Evolutionary conservation across 805 yeast genomes (phyloP).

Genomic region (Pichia phayaonensis): DNA sequence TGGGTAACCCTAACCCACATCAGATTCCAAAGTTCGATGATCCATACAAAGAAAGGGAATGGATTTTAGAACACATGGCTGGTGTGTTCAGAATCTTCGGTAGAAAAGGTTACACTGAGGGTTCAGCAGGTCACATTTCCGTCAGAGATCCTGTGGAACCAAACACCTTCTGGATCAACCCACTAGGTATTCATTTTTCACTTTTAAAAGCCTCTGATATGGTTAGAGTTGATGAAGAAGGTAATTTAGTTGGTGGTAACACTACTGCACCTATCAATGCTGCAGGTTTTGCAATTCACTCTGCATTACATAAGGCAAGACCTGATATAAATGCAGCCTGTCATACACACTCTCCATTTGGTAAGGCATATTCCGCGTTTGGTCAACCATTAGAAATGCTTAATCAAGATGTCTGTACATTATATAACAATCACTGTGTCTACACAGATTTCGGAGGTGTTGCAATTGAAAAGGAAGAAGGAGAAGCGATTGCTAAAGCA

Average conservation of each 20-base stretch:
- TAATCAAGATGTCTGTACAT: slow-evolving; percentile 67
- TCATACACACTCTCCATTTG: slow-evolving; percentile 59
- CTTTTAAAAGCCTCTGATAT: slow-evolving; percentile 52
- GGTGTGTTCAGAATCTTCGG: slow-evolving; percentile 80
- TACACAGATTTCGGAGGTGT: slow-evolving; percentile 72
- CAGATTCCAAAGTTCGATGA: slow-evolving; percentile 46
- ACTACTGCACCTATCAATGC: slow-evolving; percentile 43
- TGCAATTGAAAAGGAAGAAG: slow-evolving; percentile 61
- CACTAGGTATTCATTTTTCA: slow-evolving; percentile 71
- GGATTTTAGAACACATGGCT: slow-evolving; percentile 68
- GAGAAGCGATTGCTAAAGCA: slow-evolving; percentile 51
- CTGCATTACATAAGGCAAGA: slow-evolving; percentile 57
- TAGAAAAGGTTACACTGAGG: slow-evolving; percentile 69
- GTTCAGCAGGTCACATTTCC: slow-evolving; percentile 81
- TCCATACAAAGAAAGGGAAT: slow-evolving; percentile 41
- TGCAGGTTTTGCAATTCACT: slow-evolving; percentile 67
- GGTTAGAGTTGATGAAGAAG: slow-evolving; percentile 57
- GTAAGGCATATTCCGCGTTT: slow-evolving; percentile 58
- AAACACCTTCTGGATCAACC: slow-evolving; percentile 84
- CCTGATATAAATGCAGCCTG: slow-evolving; percentile 69
- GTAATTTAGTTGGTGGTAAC: slow-evolving; percentile 53
- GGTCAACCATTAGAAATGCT: slow-evolving; percentile 69
- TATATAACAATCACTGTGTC: slow-evolving; percentile 60
- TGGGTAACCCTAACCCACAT: slow-evolving; percentile 45
- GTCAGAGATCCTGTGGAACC: slow-evolving; percentile 77